Conservation (phyloP, 1,284 basidiomycete genomes). For the Peniophora sp. region DNA sequence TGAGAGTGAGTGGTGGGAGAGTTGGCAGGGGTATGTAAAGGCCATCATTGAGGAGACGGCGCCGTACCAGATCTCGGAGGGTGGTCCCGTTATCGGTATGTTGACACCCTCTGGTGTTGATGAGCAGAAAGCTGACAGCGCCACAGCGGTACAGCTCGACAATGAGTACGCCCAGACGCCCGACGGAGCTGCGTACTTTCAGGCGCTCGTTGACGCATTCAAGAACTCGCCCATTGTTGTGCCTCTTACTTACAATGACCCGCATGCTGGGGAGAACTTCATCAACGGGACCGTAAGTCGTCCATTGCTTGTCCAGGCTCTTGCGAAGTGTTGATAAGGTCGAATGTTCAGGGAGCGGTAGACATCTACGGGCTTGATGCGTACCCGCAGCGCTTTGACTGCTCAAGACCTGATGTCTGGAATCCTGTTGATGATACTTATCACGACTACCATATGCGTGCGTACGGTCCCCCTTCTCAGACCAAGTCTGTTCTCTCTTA, state of each 20-base stretch:
- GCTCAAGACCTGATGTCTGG: constrained; percentile 58
- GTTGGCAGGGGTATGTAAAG: constrained; percentile 66
- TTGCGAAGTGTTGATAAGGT: not conserved
- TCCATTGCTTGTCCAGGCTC: not conserved
- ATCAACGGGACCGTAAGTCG: constrained; percentile 50
- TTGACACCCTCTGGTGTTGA: not conserved
- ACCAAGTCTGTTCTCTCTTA: not conserved
- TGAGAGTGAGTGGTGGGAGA: constrained; percentile 53
- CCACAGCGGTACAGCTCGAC: constrained; percentile 61
- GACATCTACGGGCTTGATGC: constrained; percentile 55
- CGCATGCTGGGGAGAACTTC: constrained; percentile 50
- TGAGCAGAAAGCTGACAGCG: not conserved
- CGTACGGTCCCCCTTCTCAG: not conserved
- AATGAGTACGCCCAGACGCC: constrained; percentile 65
- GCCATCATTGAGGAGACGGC: constrained; percentile 53
- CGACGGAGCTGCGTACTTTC: constrained; percentile 51
- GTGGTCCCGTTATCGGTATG: constrained; percentile 70
- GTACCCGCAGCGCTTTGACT: constrained; percentile 71
- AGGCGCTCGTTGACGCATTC: constrained; percentile 51
- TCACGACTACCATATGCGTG: constrained; percentile 43
- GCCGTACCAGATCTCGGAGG: constrained; percentile 60
- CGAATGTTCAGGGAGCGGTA: constrained; percentile 31
- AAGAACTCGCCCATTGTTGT: constrained; percentile 51
- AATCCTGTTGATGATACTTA: constrained; percentile 49
- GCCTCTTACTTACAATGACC: constrained; percentile 69